Conservation (phyloP, 2,329 filamentous ascomycete species). For the Nemania sp. region DNA sequence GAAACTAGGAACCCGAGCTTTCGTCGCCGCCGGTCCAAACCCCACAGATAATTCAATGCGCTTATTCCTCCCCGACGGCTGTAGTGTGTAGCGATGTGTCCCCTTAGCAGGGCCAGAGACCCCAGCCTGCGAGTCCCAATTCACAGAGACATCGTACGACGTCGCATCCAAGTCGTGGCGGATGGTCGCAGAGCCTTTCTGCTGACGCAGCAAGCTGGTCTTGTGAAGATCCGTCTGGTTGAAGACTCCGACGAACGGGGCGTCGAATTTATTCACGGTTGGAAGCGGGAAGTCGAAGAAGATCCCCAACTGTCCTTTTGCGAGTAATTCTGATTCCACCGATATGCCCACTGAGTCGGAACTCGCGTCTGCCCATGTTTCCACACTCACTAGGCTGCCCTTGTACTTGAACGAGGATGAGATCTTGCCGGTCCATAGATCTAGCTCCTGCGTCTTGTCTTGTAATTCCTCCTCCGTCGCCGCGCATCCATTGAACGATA, state of each 20-base stretch:
- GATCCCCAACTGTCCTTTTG: slow-evolving; percentile 44
- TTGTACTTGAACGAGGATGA: slow-evolving; percentile 49
- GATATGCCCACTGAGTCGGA: slow-evolving; percentile 51
- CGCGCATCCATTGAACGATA: slow-evolving; percentile 46
- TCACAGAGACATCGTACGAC: slow-evolving; percentile 46
- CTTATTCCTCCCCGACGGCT: slow-evolving; percentile 29
- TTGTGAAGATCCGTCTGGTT: slow-evolving; percentile 51
- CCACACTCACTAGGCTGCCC: slow-evolving; percentile 44
- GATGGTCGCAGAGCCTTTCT: slow-evolving; percentile 42
- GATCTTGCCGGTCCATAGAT: slow-evolving; percentile 52
- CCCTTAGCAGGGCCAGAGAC: slow-evolving; percentile 41
- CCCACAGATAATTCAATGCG: slow-evolving; percentile 39
- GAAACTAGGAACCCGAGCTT: slow-evolving; percentile 31
- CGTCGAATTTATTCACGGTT: slow-evolving; percentile 55
- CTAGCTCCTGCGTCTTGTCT: slow-evolving; percentile 47
- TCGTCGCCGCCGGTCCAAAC: slow-evolving; percentile 37
- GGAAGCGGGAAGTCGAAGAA: slow-evolving; percentile 58
- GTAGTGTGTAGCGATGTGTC: slow-evolving; percentile 50
- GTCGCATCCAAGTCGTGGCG: slow-evolving; percentile 48
- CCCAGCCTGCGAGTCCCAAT: slow-evolving; percentile 43
- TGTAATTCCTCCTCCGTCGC: slow-evolving; percentile 47
- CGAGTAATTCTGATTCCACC: slow-evolving; percentile 47
- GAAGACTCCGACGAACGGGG: slow-evolving; percentile 56
- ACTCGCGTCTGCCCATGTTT: slow-evolving; percentile 50
- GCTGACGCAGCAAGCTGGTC: slow-evolving; percentile 43